A percentile compares a stretch with the other conserved stretches of the same genome.
These are phyloP conservation scores for Goffeauzyma gilvescens DNA, from an alignment of 768 basidiomycete genomes.

Conservation along the genomic window DNA sequence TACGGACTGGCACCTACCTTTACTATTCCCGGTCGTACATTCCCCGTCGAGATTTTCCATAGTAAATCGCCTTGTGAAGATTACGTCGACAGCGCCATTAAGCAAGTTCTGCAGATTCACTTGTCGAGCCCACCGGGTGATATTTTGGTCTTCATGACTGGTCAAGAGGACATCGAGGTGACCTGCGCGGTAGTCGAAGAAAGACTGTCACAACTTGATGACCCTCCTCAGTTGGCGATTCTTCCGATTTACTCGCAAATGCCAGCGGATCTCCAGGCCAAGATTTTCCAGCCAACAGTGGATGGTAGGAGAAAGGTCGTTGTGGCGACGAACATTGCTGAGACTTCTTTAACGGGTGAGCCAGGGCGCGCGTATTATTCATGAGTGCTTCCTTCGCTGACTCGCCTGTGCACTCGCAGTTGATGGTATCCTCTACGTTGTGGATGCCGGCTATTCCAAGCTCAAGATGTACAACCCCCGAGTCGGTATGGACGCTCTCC, in stretches of 20 bases:
- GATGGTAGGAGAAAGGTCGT: conserved; percentile 94
- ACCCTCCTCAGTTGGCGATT: conserved; percentile 69
- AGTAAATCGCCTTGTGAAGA: conserved; percentile 96
- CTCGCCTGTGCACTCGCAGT: too few species aligned
- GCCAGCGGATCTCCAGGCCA: conserved; percentile 96
- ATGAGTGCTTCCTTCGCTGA: conserved; percentile 1
- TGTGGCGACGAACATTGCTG: conserved; percentile 96
- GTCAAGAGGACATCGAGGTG: conserved; percentile 95
- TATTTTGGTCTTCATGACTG: conserved; percentile 80
- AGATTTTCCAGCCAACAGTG: conserved; percentile 82
- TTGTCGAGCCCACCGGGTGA: conserved; percentile 81
- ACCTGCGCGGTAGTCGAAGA: conserved; percentile 94
- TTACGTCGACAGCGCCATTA: conserved; percentile 94
- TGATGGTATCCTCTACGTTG: conserved; percentile 91
- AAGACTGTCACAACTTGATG: conserved; percentile 76
- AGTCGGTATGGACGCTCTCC: conserved; percentile 96
- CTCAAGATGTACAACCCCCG: conserved; percentile 97
- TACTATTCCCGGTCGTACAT: conserved; percentile 84
- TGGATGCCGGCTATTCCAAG: conserved; percentile 92
- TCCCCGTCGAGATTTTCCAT: conserved; percentile 92
- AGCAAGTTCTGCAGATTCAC: conserved; percentile 93
- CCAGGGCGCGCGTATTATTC: neutral
- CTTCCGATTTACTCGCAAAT: conserved; percentile 98
- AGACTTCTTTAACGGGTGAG: conserved; percentile 81
- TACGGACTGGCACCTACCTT: conserved; percentile 89